Conservation (phyloP, 2,329 filamentous ascomycete species). For the Penicillium frequentans region DNA sequence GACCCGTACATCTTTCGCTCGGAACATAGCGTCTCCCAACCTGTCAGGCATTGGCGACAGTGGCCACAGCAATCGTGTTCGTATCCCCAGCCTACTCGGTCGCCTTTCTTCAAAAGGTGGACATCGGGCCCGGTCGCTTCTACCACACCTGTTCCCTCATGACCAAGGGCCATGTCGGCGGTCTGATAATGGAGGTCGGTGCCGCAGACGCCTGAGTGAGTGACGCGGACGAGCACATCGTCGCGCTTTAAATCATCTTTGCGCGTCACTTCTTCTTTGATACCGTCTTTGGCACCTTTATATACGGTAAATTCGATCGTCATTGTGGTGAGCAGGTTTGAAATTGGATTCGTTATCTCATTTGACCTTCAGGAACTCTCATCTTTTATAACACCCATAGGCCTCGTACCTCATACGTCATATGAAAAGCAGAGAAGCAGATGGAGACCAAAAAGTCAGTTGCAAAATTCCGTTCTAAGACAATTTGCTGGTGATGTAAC, state of each 20-base stretch:
- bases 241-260: slow-evolving; percentile 34
- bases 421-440: not conserved
- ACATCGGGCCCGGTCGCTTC: slow-evolving; percentile 32
- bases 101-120: slow-evolving; percentile 38
- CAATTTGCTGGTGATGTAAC: not conserved
- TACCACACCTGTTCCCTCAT: slow-evolving; percentile 40
- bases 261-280: slow-evolving; percentile 53
- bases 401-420: not conserved
- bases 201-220: slow-evolving; percentile 67
- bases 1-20: slow-evolving; percentile 37
- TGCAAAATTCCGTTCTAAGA: not conserved
- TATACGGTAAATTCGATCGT: slow-evolving; percentile 58
- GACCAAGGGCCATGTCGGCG: slow-evolving; percentile 38
- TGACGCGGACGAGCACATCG: slow-evolving; percentile 62
- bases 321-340: slow-evolving; percentile 12
- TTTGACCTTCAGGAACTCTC: too few species aligned
- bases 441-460: not conserved
- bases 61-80: slow-evolving; percentile 38
- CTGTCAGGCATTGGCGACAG: slow-evolving; percentile 37
- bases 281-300: slow-evolving; percentile 61
- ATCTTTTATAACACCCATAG: not conserved
- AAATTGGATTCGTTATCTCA: not conserved
- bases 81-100: slow-evolving; percentile 47
- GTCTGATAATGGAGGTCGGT: slow-evolving; percentile 51
- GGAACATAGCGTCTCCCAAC: slow-evolving; percentile 34